Base-by-base conservation (phyloP, 2,329 filamentous ascomycete species). In the Clonostachys sp. region DNA sequence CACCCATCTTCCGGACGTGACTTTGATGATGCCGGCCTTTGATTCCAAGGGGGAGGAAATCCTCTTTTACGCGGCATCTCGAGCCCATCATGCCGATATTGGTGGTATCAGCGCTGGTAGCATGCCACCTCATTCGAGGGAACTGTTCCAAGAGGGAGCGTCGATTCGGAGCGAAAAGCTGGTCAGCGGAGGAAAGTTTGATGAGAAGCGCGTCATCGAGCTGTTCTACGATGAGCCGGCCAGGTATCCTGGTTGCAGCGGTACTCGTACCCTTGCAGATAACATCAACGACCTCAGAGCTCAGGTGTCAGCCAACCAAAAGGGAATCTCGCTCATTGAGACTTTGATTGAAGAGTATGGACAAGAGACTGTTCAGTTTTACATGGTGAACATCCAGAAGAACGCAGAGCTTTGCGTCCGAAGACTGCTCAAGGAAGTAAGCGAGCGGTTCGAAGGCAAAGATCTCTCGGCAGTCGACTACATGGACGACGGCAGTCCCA, bases 401-500 rank as follows among this genome's bases (percentile, higher is more conserved):
- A 92, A 91, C 49, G 89, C 89, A 2, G 89, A 92, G 61, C 69
- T 80, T 3, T 87, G 83, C 45, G 89, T 94, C 1, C 77, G 86
- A 20, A 83, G 80, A 45, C 74, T 94, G 2, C 74, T 94, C 42
- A 89, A 87, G 56, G 75, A 81, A 5, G 83, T 91, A 4, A 75
- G 84, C 59, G 79, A 81, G 58, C 76, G 83, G 6, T 90, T 91
- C 55, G 76, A 83, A 55, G 87, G 87, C 9, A 77, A 82, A 48
- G 81, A 87, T 41, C 72, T 94, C 1, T 79, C 80, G 4, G 87
- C 89, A 0, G 71, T 84, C 5, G 89, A 94, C 56, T 86, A 84
- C 64, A 92, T 94, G 89, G 89, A 94, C 57, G 89, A 94, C 51
- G 89, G 89, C 6, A 86, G 80, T 4, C 87, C 88, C 0, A 92